Evolutionary conservation across 2,329 filamentous ascomycete genomes (phyloP).

Genomic region (Colletotrichum eleusines): DNA sequence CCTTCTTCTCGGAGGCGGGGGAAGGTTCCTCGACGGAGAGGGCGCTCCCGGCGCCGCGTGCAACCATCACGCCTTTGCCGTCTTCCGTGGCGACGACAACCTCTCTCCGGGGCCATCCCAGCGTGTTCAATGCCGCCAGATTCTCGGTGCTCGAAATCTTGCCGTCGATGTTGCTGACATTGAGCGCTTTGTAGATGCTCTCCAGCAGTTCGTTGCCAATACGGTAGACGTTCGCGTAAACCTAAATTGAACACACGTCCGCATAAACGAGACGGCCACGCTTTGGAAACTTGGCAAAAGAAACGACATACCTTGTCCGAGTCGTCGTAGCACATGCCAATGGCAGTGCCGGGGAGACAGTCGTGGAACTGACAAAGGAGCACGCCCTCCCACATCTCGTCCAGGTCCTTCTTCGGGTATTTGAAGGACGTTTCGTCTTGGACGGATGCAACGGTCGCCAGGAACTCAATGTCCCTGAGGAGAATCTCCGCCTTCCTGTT

Average conservation of each 20-base stretch:
- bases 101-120: conserved; percentile 71
- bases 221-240: conserved; percentile 11
- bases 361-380: conserved; percentile 78
- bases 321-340: conserved; percentile 78
- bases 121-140: conserved; percentile 69
- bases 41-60: conserved; percentile 46
- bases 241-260: background rate
- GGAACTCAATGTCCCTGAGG: conserved; percentile 73
- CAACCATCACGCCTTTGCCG: conserved; percentile 42
- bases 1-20: background rate
- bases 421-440: conserved; percentile 66
- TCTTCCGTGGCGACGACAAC: conserved; percentile 59
- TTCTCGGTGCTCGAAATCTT: conserved; percentile 70
- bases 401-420: conserved; percentile 75
- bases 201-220: background rate
- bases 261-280: conserved; percentile 1
- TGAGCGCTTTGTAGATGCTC: conserved; percentile 3
- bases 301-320: conserved; percentile 63
- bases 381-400: conserved; percentile 76
- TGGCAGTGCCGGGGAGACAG: conserved; percentile 74
- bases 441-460: conserved; percentile 72
- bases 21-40: conserved; percentile 44
- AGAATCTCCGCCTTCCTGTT: conserved; percentile 73
- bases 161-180: background rate
- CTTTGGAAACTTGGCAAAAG: too few relatives aligned